A percentile compares a stretch with the other conserved stretches of the same genome.
phyloP scores from a whole-genome alignment of 345 rosid genomes.

The Syzygium grande region DNA sequence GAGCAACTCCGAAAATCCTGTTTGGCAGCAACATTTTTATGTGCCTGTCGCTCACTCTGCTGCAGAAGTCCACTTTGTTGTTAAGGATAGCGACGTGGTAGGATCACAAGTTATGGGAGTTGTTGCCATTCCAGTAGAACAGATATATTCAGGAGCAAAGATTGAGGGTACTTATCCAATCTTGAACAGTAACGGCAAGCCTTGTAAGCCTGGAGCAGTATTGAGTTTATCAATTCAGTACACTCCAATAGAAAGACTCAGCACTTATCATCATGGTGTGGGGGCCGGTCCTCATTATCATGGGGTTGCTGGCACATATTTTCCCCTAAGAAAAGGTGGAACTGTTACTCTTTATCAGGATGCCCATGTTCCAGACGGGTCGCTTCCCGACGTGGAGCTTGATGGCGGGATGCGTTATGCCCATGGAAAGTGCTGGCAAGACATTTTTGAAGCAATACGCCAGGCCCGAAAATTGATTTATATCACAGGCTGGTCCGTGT shows the following conservation, averaged over 20 bases:
- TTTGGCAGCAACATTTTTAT: constrained; percentile 78
- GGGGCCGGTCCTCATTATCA: constrained; percentile 78
- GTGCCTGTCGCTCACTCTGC: constrained; percentile 87
- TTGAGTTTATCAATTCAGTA: constrained; percentile 73
- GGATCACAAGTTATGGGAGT: constrained; percentile 79
- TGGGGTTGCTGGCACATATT: constrained; percentile 94
- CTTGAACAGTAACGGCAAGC: constrained; percentile 50
- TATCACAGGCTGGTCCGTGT: constrained; percentile 95
- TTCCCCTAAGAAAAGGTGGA: constrained; percentile 85
- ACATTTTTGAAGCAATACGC: constrained; percentile 74
- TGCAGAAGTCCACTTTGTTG: constrained; percentile 75
- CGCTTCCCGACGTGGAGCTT: constrained; percentile 53
- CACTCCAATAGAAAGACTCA: constrained; percentile 54
- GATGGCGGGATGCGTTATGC: constrained; percentile 56
- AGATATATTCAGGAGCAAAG: constrained; percentile 46
- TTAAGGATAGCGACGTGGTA: constrained; percentile 84
- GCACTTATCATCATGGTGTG: constrained; percentile 64
- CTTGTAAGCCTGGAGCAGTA: constrained; percentile 72
- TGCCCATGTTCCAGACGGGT: constrained; percentile 86
- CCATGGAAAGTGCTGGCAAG: constrained; percentile 89
- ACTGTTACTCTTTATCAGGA: constrained; percentile 87
- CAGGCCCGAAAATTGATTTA: constrained; percentile 78
- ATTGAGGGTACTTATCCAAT: constrained; percentile 65
- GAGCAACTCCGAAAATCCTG: constrained; percentile 79
- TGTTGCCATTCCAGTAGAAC: constrained; percentile 81